Evolutionary conservation across 2,329 filamentous ascomycete genomes (phyloP), one percentile per base, ranked within the genome.

Genomic region (Exserohilum rostratum): DNA sequence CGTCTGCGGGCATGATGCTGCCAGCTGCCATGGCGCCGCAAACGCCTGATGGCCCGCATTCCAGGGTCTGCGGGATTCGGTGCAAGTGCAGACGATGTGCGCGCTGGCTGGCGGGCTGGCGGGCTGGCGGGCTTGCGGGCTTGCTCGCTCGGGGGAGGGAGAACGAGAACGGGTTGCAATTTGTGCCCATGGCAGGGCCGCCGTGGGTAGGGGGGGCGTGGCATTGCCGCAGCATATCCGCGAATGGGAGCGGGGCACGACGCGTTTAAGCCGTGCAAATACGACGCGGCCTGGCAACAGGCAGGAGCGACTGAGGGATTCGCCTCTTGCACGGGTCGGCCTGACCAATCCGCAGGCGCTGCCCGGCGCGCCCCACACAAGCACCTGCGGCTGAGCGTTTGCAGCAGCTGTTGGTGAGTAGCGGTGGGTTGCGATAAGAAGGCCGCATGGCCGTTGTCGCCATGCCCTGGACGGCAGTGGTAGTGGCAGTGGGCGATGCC

Each of bases 371-470:
- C 43, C 54, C 64, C 60, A 55, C 55, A 47, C 42, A 40, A 57
- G 50, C 56, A 52, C 42, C 62, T 63, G 69, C 69, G 66, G 68
- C 69, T 67, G 64, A 66, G 63, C 57, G 68, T 67, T 65, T 68
- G 65, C 61, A 67, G 65, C 60, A 66, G 63, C 54, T 57, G 57
- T 52, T 53, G 59, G 11, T 12, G 13, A 20, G 13, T 2, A 18
- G 6, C 59, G 66, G 61, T 57, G 58, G 57, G 53, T 53, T 64
- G 51, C 62, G 67, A 69, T 68, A 68, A 67, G 60, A 48, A 55
- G 50, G 55, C 56, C 45, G 55, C 45, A 48, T 54, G 50, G 55
- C 56, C 45, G 55, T 47, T 34, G 22, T 42, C 29, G 35, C 33
- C 51, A 52, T 55, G 44, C 54, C n/a, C n/a, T n/a, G n/a, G n/a